Evolutionary conservation across 371 early-diverging fungal genomes (phyloP).

Genomic region (Actinomortierella wolfii): DNA sequence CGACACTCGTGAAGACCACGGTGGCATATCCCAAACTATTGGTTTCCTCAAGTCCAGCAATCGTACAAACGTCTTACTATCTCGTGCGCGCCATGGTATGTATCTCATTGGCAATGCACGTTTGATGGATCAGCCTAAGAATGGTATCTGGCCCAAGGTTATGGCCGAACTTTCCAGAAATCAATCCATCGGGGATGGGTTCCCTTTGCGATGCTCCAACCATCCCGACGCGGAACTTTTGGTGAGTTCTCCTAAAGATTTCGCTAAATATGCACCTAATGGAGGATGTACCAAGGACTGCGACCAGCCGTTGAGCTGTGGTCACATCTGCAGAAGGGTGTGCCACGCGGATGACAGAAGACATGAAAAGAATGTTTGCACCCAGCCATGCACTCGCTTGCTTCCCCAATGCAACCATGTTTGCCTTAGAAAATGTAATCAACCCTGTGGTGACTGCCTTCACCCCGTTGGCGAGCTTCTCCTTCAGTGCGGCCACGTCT

Average conservation of each 20-base stretch:
- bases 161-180: constrained; percentile 9
- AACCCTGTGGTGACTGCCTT: constrained; percentile 36
- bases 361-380: constrained; percentile 21
- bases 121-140: constrained; percentile 19
- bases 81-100: constrained; percentile 59
- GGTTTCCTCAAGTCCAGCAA: constrained; percentile 75
- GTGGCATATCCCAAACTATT: constrained; percentile 51
- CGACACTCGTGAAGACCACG: constrained; percentile 21
- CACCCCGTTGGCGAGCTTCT: constrained; percentile 6
- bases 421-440: constrained; percentile 33
- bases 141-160: constrained; percentile 39
- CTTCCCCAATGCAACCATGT: constrained; percentile 18
- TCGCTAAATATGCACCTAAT: constrained; percentile 15
- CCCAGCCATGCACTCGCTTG: constrained; percentile 33
- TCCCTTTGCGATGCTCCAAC: constrained; percentile 41
- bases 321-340: constrained; percentile 11
- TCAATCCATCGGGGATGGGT: constrained; percentile 25
- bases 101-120: constrained; percentile 53
- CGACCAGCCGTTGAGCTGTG: constrained; percentile 5
- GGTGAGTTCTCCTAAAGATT: constrained; percentile 10
- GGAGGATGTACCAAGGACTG: constrained; percentile 18
- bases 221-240: constrained; percentile 30
- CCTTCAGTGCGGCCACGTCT: constrained; percentile 19
- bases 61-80: constrained; percentile 76
- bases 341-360: constrained; percentile 26